Evolutionary conservation across 2,329 filamentous ascomycete species (phyloP).

Genomic region (Cryphonectria radicalis): DNA sequence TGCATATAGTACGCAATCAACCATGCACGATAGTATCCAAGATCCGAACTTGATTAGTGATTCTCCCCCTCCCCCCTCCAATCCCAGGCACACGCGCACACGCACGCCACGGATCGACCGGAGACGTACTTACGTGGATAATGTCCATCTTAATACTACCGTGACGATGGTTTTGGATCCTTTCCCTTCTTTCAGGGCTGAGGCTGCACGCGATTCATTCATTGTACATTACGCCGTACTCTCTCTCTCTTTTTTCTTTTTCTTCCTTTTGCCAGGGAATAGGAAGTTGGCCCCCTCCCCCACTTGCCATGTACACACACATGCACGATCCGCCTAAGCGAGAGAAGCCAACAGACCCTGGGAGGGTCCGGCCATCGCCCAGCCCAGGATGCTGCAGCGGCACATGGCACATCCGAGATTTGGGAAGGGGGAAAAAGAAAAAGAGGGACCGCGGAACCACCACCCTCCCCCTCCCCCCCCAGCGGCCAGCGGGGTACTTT

Average conservation of each 20-base stretch:
- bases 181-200: not conserved
- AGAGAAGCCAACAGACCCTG: not conserved
- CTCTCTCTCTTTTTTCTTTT: not conserved
- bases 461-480: no score
- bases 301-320: not conserved
- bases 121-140: not conserved
- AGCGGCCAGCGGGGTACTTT: no score
- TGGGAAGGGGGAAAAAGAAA: not conserved
- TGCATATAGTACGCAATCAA: not conserved
- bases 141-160: constrained; percentile 4
- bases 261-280: not conserved
- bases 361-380: not conserved
- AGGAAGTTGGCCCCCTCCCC: not conserved
- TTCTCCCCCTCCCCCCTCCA: not conserved
- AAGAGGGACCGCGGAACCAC: not conserved
- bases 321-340: not conserved
- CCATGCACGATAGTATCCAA: not conserved
- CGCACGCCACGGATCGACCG: not conserved
- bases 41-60: not conserved
- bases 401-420: constrained; percentile 26
- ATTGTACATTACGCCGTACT: not conserved
- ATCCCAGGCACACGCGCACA: not conserved
- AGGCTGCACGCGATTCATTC: not conserved
- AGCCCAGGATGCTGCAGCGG: constrained; percentile 9
- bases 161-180: not conserved